Evolutionary conservation across 208 protist species (phyloP), one percentile per base, ranked within the genome.

Genomic region (Crithidia fasciculata): DNA sequence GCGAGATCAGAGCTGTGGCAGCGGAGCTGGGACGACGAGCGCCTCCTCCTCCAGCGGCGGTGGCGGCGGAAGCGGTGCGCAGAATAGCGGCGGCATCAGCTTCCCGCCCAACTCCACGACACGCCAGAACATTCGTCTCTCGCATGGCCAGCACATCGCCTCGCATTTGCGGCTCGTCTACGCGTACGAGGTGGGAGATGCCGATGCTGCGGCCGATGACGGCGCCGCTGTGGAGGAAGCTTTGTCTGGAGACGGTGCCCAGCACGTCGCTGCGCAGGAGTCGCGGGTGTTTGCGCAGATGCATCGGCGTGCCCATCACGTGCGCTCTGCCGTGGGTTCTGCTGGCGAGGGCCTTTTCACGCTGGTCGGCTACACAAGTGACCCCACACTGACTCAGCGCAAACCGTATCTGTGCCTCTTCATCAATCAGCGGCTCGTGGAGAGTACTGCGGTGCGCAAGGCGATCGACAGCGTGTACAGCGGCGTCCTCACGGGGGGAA

Each of bases 401-500:
- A 89, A 92, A 67, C 44, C 80, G 9, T 86, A 86, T 41, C 64
- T 95, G 43, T 90, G 81, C 58, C 54, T 96, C n/a, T 97, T 97
- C 74, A 82, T 96, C n/a, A 97, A 97, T 71, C 81, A 91, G 63
- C 87, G 93, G 18, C 82, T 97, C 2, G 89, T 96, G 41, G 89
- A 93, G 62, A 94, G 83, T 60, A 37, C 75, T 8, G 76, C 78
- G 12, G 71, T 99, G n/a, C 93, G 95, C 55, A 84, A 84, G 55
- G 91, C 90, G 2, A 37, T 99, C 12, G 91, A 99, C 37, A 53
- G 69, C 7, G 85, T 98, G 8, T 99, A 99, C 80, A 79, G 76
- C 40, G 69, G 81, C 54, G 91, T 98, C 54, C 77, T 99, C 53
- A 94, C 96, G 0, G 83, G 84, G 41, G 84, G 95, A 28, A 85